phyloP scores from a whole-genome alignment of 2,329 filamentous ascomycete genomes.

The Aspergillus tubingensis region DNA sequence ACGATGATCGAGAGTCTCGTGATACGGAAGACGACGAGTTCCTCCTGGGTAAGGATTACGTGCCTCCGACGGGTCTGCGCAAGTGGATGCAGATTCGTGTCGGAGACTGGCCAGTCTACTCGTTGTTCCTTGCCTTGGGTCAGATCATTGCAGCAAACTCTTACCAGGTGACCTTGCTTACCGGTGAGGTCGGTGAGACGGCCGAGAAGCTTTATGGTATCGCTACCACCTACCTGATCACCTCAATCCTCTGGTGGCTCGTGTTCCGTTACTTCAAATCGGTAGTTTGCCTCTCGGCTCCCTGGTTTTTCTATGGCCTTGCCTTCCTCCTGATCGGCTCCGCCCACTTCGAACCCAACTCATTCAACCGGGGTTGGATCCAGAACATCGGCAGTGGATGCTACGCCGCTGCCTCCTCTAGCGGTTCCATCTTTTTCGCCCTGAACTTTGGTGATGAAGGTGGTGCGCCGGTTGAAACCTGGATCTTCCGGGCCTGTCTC shows the following conservation, averaged over 20 bases:
- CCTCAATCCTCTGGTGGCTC: constrained; percentile 63
- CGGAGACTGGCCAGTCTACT: constrained; percentile 64
- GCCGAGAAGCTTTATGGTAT: constrained; percentile 61
- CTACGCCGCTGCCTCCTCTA: constrained; percentile 63
- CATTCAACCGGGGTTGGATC: constrained; percentile 50
- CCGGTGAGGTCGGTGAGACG: constrained; percentile 62
- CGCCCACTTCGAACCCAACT: constrained; percentile 53
- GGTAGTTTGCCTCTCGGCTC: constrained; percentile 57
- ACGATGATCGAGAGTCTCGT: constrained; percentile 26
- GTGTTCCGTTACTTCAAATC: constrained; percentile 60
- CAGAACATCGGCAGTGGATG: constrained; percentile 62
- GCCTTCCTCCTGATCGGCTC: constrained; percentile 64
- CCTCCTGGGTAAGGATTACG: constrained; percentile 56
- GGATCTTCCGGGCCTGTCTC: constrained; percentile 66
- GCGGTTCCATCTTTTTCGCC: constrained; percentile 65
- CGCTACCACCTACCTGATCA: constrained; percentile 58
- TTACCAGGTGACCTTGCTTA: constrained; percentile 69
- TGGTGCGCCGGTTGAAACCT: constrained; percentile 61
- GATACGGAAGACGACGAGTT: constrained; percentile 53
- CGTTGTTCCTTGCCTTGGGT: constrained; percentile 60
- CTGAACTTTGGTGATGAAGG: constrained; percentile 67
- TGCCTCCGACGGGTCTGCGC: constrained; percentile 56
- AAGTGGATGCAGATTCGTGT: constrained; percentile 57
- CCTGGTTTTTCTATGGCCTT: constrained; percentile 63
- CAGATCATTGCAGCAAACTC: constrained; percentile 66